Base-by-base conservation (phyloP, 768 basidiomycete genomes). In the Steccherinum ochraceum region DNA sequence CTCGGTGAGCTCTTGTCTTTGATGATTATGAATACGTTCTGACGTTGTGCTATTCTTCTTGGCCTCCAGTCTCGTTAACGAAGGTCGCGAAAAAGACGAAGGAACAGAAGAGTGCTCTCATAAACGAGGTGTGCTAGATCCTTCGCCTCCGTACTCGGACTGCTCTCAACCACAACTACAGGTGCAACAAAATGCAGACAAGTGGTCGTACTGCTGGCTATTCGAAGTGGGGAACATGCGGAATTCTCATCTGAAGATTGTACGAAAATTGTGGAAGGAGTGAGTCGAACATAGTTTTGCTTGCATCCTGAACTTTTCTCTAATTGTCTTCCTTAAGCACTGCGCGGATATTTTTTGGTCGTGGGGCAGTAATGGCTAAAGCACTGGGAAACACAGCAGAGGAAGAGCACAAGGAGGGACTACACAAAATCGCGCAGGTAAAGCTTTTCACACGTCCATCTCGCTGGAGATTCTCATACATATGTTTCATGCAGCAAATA, bases 171-270 rank as follows among this genome's bases (percentile, higher is more conserved):
- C 49, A 24, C 10, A 41, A 45, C 42, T 51, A 50, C 61, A 93
- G 91, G 73, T 98, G 49, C 88, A 91, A 74, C 77, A 77, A 63
- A 83, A 84, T 64, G 72, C 84, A 19, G 92, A 94, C 58, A 89
- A 91, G 72, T 97, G 90, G 85, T 81, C 81, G 62, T 94, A 96
- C 68, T 88, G 91, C 71, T 99, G 93, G 91, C 65, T 97, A 35
- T 96, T 99, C 64, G 84, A 88, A 59, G 91, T 97, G 4, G 94
- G 93, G 13, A 83, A 93, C 58, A 95, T 97, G 93, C 78, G 96
- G 53, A 98, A 95, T 71, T 73, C 93, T 23, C 87, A 92, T 68
- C 72, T 99, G 35, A 94, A 98, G 76, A 93, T 91, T 47, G 90
- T 98, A 44, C 79, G 96, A 57, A 84, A 83, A 53, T 73, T 89